These are phyloP conservation scores for Styphnolobium japonicum DNA, from an alignment of 306 rosid species.

Conservation along the genomic window DNA sequence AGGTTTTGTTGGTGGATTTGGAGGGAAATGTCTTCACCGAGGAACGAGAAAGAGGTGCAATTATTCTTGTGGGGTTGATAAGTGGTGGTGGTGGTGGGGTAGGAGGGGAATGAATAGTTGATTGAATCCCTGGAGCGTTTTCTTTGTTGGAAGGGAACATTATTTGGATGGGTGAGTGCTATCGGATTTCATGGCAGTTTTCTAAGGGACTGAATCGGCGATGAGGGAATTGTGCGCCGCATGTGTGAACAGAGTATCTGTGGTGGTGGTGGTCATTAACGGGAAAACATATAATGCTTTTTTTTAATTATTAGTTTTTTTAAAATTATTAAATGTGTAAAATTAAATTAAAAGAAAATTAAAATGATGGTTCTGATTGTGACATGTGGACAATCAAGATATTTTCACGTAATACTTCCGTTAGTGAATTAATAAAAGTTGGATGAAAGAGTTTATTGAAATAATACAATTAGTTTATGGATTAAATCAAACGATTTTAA, in stretches of 20 bases:
- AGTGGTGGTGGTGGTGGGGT: slow-evolving; percentile 20
- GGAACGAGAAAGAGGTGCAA: slow-evolving; percentile 46
- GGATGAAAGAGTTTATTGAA: too few relatives aligned
- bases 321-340: too few relatives aligned
- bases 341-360: too few relatives aligned
- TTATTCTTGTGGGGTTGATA: slow-evolving; percentile 28
- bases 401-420: too few relatives aligned
- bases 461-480: too few relatives aligned
- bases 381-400: too few relatives aligned
- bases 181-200: slow-evolving; percentile 56
- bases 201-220: slow-evolving; percentile 39
- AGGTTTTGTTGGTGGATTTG: slow-evolving; percentile 62
- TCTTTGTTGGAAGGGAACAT: slow-evolving; percentile 32
- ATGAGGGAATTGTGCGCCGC: slow-evolving; percentile 32
- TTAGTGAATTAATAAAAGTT: too few relatives aligned
- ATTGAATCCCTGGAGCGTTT: slow-evolving; percentile 63
- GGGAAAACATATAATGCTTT: too few relatives aligned
- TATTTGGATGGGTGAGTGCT: slow-evolving; percentile 48
- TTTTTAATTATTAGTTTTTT: too few relatives aligned
- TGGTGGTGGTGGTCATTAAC: slow-evolving; percentile 38
- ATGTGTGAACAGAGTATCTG: slow-evolving; percentile 48
- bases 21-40: slow-evolving; percentile 62
- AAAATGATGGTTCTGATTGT: too few relatives aligned
- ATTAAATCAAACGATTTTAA: too few relatives aligned
- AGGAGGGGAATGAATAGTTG: slow-evolving; percentile 17